phyloP scores from a whole-genome alignment of 2,329 filamentous ascomycete species.

The Alternaria viburni region DNA sequence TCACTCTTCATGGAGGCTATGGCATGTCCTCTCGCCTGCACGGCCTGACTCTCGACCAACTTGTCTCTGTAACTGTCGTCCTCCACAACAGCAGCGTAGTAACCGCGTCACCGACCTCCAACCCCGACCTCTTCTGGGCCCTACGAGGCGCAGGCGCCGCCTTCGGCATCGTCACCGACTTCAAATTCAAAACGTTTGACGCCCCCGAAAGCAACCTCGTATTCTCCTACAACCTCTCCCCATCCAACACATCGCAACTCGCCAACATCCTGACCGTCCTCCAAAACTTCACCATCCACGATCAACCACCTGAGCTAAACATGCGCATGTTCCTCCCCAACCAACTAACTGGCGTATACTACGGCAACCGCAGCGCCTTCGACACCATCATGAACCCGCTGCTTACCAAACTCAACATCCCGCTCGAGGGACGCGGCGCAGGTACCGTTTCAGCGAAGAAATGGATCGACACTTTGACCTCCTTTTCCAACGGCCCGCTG shows the following conservation, averaged over 20 bases:
- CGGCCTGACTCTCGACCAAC: constrained; percentile 35
- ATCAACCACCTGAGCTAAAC: constrained; percentile 32
- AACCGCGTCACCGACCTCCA: constrained; percentile 39
- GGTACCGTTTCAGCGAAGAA: not conserved
- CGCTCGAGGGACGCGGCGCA: not conserved
- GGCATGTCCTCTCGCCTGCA: constrained; percentile 32
- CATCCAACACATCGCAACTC: constrained; percentile 21
- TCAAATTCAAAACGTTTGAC: constrained; percentile 40
- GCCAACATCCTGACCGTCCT: constrained; percentile 22
- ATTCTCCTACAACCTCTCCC: constrained; percentile 29
- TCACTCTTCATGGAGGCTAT: constrained; percentile 37
- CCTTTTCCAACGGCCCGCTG: constrained; percentile 28
- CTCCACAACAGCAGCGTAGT: constrained; percentile 45
- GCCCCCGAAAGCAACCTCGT: constrained; percentile 32
- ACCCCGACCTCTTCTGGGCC: constrained; percentile 52
- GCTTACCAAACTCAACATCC: constrained; percentile 26
- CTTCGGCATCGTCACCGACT: constrained; percentile 49
- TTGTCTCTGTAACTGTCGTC: constrained; percentile 37
- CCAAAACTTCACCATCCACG: constrained; percentile 32
- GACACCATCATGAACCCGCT: constrained; percentile 33
- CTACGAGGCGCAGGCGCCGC: constrained; percentile 49
- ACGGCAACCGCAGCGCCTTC: constrained; percentile 28
- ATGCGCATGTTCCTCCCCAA: constrained; percentile 33
- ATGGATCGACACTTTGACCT: constrained; percentile 31
- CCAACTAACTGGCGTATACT: constrained; percentile 33